phyloP scores from a whole-genome alignment of 2,329 filamentous ascomycete species.

The Penicillium vulpinum region DNA sequence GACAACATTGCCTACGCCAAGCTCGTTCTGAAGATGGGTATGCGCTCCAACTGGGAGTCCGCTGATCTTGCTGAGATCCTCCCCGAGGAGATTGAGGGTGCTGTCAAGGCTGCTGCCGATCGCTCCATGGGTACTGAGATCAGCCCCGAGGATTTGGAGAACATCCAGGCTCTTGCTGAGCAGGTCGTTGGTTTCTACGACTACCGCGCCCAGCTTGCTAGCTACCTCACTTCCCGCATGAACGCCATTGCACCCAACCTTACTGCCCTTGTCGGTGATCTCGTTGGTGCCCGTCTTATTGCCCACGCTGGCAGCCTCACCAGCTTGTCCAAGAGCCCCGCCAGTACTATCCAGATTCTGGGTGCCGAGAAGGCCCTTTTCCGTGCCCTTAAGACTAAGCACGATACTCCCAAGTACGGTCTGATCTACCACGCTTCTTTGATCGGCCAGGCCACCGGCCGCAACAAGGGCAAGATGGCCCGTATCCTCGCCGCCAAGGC shows the following conservation, averaged over 20 bases:
- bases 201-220: constrained; percentile 82
- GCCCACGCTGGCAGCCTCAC: constrained; percentile 92
- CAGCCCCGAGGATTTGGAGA: constrained; percentile 84
- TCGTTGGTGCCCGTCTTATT: constrained; percentile 92
- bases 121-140: constrained; percentile 99
- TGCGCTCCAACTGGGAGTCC: constrained; percentile 75
- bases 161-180: constrained; percentile 87
- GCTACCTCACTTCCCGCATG: constrained; percentile 91
- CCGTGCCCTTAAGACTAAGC: constrained; percentile 97
- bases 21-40: constrained; percentile 84
- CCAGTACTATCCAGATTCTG: constrained; percentile 95
- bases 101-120: constrained; percentile 91
- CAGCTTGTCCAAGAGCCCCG: constrained; percentile 91
- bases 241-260: constrained; percentile 94
- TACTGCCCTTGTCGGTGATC: constrained; percentile 86
- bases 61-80: constrained; percentile 85
- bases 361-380: constrained; percentile 99
- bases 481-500: constrained; percentile 94
- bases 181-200: constrained; percentile 91
- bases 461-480: constrained; percentile 99
- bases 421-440: constrained; percentile 89
- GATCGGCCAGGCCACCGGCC: constrained; percentile 93
- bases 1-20: constrained; percentile 94
- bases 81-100: constrained; percentile 89
- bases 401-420: constrained; percentile 98